Percentiles rank a stretch among this genome's conserved stretches.
phyloP scores from a whole-genome alignment of 176 grass and related monocot species.

The Alopecurus myosuroides region DNA sequence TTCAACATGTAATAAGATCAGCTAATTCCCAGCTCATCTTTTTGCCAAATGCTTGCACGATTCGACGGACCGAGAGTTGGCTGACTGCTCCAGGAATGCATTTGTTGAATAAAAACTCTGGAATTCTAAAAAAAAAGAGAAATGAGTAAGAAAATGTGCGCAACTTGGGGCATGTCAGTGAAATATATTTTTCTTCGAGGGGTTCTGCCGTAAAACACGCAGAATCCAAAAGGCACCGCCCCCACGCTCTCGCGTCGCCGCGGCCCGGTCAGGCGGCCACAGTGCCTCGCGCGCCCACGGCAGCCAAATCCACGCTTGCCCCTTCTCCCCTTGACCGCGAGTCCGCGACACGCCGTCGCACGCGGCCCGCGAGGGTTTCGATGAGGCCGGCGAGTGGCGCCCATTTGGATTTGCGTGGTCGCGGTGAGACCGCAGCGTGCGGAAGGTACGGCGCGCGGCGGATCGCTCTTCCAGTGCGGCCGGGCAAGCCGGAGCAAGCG shows the following conservation, averaged over 20 bases:
- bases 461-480: neutral
- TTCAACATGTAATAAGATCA: no score
- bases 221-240: neutral
- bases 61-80: no score
- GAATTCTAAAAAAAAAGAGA: no score
- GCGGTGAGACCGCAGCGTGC: neutral
- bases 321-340: neutral
- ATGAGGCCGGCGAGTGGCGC: neutral
- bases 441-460: slow-evolving; percentile 11
- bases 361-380: neutral
- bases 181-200: neutral
- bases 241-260: neutral
- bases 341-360: neutral
- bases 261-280: neutral
- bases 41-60: no score
- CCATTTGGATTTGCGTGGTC: neutral
- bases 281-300: slow-evolving; percentile 20
- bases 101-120: no score
- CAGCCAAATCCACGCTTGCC: neutral
- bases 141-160: no score
- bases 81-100: no score
- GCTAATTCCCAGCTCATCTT: no score
- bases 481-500: neutral
- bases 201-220: neutral
- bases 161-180: no score